Conservation (phyloP, 306 rosid species). For the Dryas drummondii region DNA sequence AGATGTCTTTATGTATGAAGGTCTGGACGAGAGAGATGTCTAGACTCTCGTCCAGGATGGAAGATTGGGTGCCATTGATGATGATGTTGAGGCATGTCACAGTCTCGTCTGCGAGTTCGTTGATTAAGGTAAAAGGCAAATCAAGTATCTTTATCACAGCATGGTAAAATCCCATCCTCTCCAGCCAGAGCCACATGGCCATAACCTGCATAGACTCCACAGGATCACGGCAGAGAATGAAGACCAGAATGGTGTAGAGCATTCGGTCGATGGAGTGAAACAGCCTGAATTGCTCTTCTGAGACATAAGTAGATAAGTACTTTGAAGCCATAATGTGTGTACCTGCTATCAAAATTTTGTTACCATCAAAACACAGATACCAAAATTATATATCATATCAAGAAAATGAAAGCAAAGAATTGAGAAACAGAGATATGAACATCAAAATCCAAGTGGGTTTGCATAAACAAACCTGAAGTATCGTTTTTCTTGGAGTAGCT, state of each 20-base stretch:
- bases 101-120: constrained; percentile 64
- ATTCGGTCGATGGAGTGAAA: constrained; percentile 63
- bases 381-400: not conserved
- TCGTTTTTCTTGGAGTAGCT: not conserved
- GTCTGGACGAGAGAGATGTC: constrained; percentile 51
- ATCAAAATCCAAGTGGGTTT: not conserved
- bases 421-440: not conserved
- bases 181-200: constrained; percentile 79
- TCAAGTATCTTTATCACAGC: constrained; percentile 33
- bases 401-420: not conserved
- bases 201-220: constrained; percentile 53
- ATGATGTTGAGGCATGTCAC: constrained; percentile 39
- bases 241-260: constrained; percentile 45
- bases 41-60: not conserved
- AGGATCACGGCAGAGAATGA: constrained; percentile 50
- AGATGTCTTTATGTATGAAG: constrained; percentile 41
- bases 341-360: not conserved
- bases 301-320: constrained; percentile 21
- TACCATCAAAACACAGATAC: not conserved
- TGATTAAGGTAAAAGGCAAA: constrained; percentile 46
- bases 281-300: constrained; percentile 43
- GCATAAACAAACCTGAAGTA: not conserved
- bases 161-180: constrained; percentile 44
- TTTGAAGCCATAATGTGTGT: constrained; percentile 20
- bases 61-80: constrained; percentile 19